These are phyloP conservation scores for Aspergillus cejpii DNA, from an alignment of 2,329 filamentous ascomycete species.

Conservation along the genomic window DNA sequence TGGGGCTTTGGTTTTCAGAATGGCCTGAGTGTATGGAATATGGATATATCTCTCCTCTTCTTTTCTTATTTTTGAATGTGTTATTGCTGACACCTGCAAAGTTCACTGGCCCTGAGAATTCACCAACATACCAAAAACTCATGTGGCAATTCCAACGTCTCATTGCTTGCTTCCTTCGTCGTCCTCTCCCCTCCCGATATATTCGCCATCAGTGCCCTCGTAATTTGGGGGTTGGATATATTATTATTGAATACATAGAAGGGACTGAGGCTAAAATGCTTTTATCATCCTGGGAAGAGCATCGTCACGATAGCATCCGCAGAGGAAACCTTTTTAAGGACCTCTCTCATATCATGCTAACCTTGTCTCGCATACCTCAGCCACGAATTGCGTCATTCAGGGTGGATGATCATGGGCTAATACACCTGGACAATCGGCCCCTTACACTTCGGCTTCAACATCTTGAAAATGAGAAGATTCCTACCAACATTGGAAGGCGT, in stretches of 20 bases:
- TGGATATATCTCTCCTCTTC: not conserved
- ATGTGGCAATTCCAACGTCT: constrained; percentile 19
- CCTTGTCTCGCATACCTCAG: constrained; percentile 16
- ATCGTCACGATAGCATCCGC: constrained; percentile 12
- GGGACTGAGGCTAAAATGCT: constrained; percentile 22
- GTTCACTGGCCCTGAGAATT: constrained; percentile 15
- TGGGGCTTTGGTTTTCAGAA: constrained; percentile 31
- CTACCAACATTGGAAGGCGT: constrained; percentile 27
- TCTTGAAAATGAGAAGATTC: constrained; percentile 32
- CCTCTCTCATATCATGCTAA: constrained; percentile 21
- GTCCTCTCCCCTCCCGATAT: constrained; percentile 20
- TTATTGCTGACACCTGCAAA: not conserved
- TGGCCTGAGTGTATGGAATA: constrained; percentile 21
- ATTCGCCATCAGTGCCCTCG: constrained; percentile 12
- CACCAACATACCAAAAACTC: constrained; percentile 12
- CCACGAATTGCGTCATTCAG: constrained; percentile 32
- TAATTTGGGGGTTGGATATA: constrained; percentile 22
- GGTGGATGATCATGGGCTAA: constrained; percentile 22
- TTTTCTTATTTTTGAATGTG: not conserved
- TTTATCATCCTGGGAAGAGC: constrained; percentile 23
- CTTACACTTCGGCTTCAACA: constrained; percentile 27
- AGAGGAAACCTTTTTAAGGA: constrained; percentile 18
- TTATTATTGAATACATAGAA: constrained; percentile 28
- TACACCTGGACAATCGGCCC: constrained; percentile 34
- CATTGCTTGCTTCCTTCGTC: constrained; percentile 19